These are phyloP conservation scores for Xenoacremonium recifei DNA, from an alignment of 2,329 filamentous ascomycete species.

Conservation along the genomic window DNA sequence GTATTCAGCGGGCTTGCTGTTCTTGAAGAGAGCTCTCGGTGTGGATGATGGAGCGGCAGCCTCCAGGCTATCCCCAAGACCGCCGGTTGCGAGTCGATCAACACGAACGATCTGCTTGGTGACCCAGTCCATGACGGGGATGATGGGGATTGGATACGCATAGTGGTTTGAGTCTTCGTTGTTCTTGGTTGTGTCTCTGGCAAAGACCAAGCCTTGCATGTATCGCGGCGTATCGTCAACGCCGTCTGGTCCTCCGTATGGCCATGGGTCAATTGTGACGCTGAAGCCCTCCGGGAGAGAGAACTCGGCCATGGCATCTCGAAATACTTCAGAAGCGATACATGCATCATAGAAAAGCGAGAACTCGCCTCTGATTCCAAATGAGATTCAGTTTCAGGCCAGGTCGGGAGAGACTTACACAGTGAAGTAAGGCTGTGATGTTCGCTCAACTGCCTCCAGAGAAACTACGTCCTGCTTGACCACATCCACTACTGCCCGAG, in stretches of 20 bases:
- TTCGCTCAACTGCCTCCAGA: conserved; percentile 20
- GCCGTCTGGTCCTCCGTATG: conserved; percentile 53
- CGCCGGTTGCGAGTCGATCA: conserved; percentile 53
- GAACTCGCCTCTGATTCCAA: conserved; percentile 40
- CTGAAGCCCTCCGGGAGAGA: conserved; percentile 42
- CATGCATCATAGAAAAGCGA: conserved; percentile 39
- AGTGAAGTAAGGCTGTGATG: conserved; percentile 38
- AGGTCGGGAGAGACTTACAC: conserved; percentile 18
- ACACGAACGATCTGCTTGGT: conserved; percentile 56
- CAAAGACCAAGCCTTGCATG: conserved; percentile 52
- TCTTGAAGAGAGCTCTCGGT: conserved; percentile 38
- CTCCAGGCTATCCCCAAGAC: conserved; percentile 43
- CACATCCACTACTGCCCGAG: conserved; percentile 39
- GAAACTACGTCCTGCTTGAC: conserved; percentile 28
- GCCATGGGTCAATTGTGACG: conserved; percentile 60
- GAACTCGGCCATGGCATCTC: conserved; percentile 46
- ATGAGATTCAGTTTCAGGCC: too few species aligned
- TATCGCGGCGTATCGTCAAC: conserved; percentile 35
- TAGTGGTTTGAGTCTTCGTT: conserved; percentile 62
- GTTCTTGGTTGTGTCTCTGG: conserved; percentile 38
- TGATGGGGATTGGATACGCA: conserved; percentile 58
- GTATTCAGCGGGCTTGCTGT: conserved; percentile 37
- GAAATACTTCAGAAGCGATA: conserved; percentile 43
- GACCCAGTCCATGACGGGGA: conserved; percentile 57
- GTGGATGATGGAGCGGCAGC: conserved; percentile 31